These are phyloP conservation scores for Naganishia albida DNA, from an alignment of 1,284 basidiomycete species.

Conservation along the genomic window DNA sequence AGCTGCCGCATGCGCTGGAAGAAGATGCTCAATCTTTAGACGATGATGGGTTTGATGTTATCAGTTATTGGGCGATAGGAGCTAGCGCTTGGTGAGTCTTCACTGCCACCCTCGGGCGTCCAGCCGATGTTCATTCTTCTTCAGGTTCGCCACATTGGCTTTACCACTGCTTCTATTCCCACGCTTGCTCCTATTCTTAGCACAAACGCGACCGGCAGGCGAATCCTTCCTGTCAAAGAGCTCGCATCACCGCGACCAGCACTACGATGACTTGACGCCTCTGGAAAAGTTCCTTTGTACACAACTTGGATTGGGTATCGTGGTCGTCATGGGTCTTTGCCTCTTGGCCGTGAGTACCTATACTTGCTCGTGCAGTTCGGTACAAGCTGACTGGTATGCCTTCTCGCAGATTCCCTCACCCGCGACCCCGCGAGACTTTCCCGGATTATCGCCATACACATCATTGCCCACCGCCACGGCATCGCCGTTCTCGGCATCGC, in stretches of 20 bases:
- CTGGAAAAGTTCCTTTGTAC: conserved; percentile 48
- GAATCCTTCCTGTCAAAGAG: conserved; percentile 8
- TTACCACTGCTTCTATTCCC: conserved; percentile 51
- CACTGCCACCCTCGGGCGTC: background rate
- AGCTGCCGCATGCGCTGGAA: conserved; percentile 1
- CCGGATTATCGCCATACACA: conserved; percentile 22
- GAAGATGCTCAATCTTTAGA: background rate
- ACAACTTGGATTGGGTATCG: conserved; percentile 44
- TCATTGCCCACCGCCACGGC: conserved; percentile 25
- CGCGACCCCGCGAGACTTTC: conserved; percentile 25
- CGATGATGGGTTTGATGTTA: conserved; percentile 34
- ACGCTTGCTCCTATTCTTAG: conserved; percentile 51
- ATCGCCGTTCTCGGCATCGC: conserved; percentile 36
- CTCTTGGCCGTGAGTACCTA: conserved; percentile 36
- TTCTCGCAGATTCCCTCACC: conserved; percentile 30
- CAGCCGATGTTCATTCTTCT: background rate
- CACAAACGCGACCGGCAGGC: conserved; percentile 39
- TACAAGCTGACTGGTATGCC: background rate
- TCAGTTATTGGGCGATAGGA: conserved; percentile 34
- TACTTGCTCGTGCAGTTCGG: background rate
- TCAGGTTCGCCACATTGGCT: conserved; percentile 44
- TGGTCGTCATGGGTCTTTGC: conserved; percentile 43
- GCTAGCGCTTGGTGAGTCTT: conserved; percentile 24
- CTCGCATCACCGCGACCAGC: conserved; percentile 38
- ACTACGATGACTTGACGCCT: conserved; percentile 48